phyloP scores from a whole-genome alignment of 1,139 yeast species.

The Suhomyces atakaporum region DNA sequence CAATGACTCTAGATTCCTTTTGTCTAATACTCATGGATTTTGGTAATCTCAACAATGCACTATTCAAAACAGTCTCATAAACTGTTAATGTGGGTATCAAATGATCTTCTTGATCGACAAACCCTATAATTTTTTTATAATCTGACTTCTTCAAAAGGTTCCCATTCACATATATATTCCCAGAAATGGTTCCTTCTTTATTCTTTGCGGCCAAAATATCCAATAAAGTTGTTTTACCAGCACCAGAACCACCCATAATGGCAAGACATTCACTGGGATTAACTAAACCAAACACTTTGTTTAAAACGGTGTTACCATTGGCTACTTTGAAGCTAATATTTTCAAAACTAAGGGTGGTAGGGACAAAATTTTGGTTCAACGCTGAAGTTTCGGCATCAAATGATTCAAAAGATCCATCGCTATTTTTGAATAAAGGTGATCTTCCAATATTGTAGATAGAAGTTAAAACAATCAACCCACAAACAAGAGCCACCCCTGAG shows the following conservation, averaged over 20 bases:
- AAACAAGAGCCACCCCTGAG: constrained; percentile 48
- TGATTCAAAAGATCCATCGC: constrained; percentile 17
- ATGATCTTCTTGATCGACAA: constrained; percentile 96
- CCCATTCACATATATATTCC: constrained; percentile 77
- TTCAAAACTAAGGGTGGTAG: constrained; percentile 76
- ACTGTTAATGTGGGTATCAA: constrained; percentile 91
- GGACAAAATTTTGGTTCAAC: constrained; percentile 60
- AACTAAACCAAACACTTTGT: constrained; percentile 69
- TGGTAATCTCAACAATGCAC: constrained; percentile 88
- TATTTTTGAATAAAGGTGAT: constrained; percentile 58
- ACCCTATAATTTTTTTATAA: constrained; percentile 75
- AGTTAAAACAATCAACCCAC: constrained; percentile 38
- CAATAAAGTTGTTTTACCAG: constrained; percentile 91
- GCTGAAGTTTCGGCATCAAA: constrained; percentile 43
- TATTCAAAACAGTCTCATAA: constrained; percentile 89
- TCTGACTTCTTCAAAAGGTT: constrained; percentile 39
- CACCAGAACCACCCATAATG: constrained; percentile 98
- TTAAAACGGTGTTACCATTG: constrained; percentile 55
- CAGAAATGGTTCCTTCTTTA: constrained; percentile 70
- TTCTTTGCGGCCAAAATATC: constrained; percentile 89
- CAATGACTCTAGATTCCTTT: constrained; percentile 77
- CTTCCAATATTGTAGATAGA: constrained; percentile 55
- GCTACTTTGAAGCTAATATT: constrained; percentile 62
- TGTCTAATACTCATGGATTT: constrained; percentile 69
- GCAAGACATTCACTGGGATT: constrained; percentile 90